phyloP scores from a whole-genome alignment of 2,329 filamentous ascomycete genomes.

The Apiospora aurea region DNA sequence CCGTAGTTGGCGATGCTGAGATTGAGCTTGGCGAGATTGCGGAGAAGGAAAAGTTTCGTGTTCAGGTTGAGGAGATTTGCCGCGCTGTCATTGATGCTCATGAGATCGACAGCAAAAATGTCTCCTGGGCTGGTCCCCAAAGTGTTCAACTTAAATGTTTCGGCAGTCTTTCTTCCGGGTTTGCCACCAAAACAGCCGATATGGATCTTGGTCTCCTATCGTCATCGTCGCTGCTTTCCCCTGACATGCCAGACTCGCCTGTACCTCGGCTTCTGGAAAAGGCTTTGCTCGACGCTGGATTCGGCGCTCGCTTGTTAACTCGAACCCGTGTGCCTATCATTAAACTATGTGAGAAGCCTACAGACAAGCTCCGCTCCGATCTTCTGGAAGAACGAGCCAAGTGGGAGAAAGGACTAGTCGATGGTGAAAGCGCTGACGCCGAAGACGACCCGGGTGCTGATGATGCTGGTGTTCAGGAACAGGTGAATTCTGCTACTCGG shows the following conservation, averaged over 20 bases:
- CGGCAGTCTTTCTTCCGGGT: constrained; percentile 83
- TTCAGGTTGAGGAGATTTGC: constrained; percentile 69
- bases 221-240: constrained; percentile 61
- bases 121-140: constrained; percentile 55
- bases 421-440: constrained; percentile 47
- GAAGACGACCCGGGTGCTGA: constrained; percentile 42
- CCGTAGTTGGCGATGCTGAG: constrained; percentile 64
- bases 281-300: constrained; percentile 72
- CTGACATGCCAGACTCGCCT: constrained; percentile 61
- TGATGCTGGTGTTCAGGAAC: constrained; percentile 29
- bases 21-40: constrained; percentile 69
- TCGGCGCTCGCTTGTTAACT: constrained; percentile 79
- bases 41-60: constrained; percentile 75
- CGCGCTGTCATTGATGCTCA: constrained; percentile 62
- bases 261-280: constrained; percentile 81
- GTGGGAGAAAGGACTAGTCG: constrained; percentile 69
- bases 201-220: constrained; percentile 87
- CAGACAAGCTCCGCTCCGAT: constrained; percentile 63
- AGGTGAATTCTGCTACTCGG: neutral
- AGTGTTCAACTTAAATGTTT: constrained; percentile 78
- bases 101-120: constrained; percentile 52
- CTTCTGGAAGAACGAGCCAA: constrained; percentile 71
- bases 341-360: constrained; percentile 80
- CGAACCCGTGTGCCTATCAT: constrained; percentile 86
- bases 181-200: constrained; percentile 86